phyloP scores from a whole-genome alignment of 2,329 filamentous ascomycete genomes.

The Claviceps citrina region DNA sequence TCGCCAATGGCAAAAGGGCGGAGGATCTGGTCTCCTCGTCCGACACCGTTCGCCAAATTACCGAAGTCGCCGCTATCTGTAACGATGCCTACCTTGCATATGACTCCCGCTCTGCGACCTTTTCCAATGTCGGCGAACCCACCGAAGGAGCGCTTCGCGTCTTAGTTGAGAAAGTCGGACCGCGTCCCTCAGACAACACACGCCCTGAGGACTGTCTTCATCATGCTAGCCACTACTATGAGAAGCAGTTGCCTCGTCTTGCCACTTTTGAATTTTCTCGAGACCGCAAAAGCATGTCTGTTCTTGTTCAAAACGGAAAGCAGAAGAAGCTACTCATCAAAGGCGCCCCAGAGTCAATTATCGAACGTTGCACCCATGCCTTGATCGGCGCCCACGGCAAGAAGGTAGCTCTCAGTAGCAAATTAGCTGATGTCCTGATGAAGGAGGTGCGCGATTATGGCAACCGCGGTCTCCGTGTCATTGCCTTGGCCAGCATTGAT shows the following conservation, averaged over 20 bases:
- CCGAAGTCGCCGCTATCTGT: slow-evolving; percentile 59
- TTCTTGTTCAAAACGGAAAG: slow-evolving; percentile 58
- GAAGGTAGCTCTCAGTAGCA: slow-evolving; percentile 54
- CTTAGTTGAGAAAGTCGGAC: slow-evolving; percentile 87
- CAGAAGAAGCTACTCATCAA: slow-evolving; percentile 81
- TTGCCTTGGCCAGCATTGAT: slow-evolving; percentile 76
- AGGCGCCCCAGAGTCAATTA: slow-evolving; percentile 84
- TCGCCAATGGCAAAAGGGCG: slow-evolving; percentile 50
- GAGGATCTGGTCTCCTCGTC: slow-evolving; percentile 56
- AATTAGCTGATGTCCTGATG: slow-evolving; percentile 53
- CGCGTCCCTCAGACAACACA: slow-evolving; percentile 44
- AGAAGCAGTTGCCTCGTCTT: slow-evolving; percentile 56
- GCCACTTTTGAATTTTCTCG: slow-evolving; percentile 94
- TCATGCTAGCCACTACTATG: slow-evolving; percentile 72
- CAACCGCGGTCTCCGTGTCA: slow-evolving; percentile 82
- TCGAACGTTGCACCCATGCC: slow-evolving; percentile 78
- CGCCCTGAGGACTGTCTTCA: slow-evolving; percentile 54
- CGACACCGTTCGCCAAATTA: slow-evolving; percentile 64
- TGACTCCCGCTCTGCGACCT: slow-evolving; percentile 58
- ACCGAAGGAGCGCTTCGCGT: slow-evolving; percentile 89
- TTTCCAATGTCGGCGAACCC: slow-evolving; percentile 77
- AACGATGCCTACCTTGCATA: slow-evolving; percentile 78
- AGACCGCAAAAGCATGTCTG: slow-evolving; percentile 98
- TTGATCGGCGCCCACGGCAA: slow-evolving; percentile 66
- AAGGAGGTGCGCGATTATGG: slow-evolving; percentile 80